Conservation (phyloP, 768 basidiomycete genomes). For the Boletus speciosus region DNA sequence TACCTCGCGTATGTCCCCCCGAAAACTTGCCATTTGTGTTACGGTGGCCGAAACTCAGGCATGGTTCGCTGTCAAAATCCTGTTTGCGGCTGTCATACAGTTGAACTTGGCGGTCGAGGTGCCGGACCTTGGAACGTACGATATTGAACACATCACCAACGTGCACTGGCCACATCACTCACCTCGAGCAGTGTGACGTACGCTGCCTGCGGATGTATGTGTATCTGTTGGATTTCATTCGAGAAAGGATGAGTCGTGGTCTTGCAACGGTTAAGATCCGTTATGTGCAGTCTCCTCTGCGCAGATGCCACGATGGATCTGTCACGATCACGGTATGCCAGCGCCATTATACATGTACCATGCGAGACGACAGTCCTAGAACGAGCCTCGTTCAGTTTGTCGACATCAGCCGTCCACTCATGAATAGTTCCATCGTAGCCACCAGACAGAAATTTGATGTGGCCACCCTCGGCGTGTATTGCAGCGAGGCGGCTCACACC, state of each 20-base stretch:
- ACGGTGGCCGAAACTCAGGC: slow-evolving; percentile 44
- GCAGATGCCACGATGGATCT: slow-evolving; percentile 35
- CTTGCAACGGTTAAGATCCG: slow-evolving; percentile 37
- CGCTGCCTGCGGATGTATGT: slow-evolving; percentile 42
- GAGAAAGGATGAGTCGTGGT: slow-evolving; percentile 33
- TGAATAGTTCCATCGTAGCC: slow-evolving; percentile 44
- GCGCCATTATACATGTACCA: slow-evolving; percentile 31
- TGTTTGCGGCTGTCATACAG: slow-evolving; percentile 44
- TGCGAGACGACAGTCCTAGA: slow-evolving; percentile 31
- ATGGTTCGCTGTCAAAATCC: slow-evolving; percentile 38
- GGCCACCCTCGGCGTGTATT: slow-evolving; percentile 27
- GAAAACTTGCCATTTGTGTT: slow-evolving; percentile 22
- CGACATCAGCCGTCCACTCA: slow-evolving; percentile 35
- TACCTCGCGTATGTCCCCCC: slow-evolving; percentile 37
- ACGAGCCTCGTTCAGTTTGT: slow-evolving; percentile 20
- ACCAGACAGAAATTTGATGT: slow-evolving; percentile 45
- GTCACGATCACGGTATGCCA: slow-evolving; percentile 38
- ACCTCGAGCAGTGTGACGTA: slow-evolving; percentile 48
- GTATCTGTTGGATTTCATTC: slow-evolving; percentile 42
- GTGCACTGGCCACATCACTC: slow-evolving; percentile 22
- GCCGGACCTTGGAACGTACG: slow-evolving; percentile 38
- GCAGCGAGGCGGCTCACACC: slow-evolving; percentile 45
- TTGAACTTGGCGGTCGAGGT: slow-evolving; percentile 47
- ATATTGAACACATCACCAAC: slow-evolving; percentile 9
- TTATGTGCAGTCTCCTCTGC: slow-evolving; percentile 33